Base-by-base conservation (phyloP, 1,284 basidiomycete species). In the Spongispora temasekensis region DNA sequence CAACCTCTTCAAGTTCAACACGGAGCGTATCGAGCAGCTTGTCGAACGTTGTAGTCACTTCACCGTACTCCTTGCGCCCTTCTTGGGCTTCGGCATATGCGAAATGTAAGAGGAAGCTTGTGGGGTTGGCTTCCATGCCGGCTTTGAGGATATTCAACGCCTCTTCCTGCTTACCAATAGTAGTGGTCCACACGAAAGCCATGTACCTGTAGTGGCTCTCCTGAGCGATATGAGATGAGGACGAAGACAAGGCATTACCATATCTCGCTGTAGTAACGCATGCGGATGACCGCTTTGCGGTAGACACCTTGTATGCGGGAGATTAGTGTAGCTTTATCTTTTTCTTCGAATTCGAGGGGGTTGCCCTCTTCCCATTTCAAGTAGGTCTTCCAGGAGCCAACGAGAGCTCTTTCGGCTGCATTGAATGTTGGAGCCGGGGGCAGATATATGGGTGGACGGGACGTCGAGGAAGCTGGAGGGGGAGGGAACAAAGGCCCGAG, bases 281-380 rank as follows among this genome's bases (percentile, higher is more conserved):
- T 94, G 62, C 90, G 82, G 67, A 94, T 88, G 64, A 93, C 80
- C 2, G 93, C 94, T 77, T 97, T 95, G 63, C 89, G 84, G 75
- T 97, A 95, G 3, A 95, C 93, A 53, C 89, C 88, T 64, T 89
- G 86, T 8, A 98, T 82, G 32, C 97, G 86, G 21, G 81, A 81
- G 54, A 89, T 82, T 35, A 97, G 75, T 6, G 82, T 81, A 2
- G 79, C 74, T 56, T 84, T 81, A 65, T 98, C 95, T 65, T 86
- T 84, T 58, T 98, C 96, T 64, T 97, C 94, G 57, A 97, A 86
- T 72, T 95, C 92, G 44, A 97, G 81, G 1, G 96, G 97, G 70
- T 99, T 98, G 65, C 84, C 83, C 74, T 97, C 94, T 76, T 99
- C 97, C 93, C 94, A 99, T 69, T 94, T 93, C 55, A 99, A 78